Percentiles rank a stretch among this genome's conserved stretches.
phyloP scores from a whole-genome alignment of 2,329 filamentous ascomycete species.

The Macrophomina phaseolina region DNA sequence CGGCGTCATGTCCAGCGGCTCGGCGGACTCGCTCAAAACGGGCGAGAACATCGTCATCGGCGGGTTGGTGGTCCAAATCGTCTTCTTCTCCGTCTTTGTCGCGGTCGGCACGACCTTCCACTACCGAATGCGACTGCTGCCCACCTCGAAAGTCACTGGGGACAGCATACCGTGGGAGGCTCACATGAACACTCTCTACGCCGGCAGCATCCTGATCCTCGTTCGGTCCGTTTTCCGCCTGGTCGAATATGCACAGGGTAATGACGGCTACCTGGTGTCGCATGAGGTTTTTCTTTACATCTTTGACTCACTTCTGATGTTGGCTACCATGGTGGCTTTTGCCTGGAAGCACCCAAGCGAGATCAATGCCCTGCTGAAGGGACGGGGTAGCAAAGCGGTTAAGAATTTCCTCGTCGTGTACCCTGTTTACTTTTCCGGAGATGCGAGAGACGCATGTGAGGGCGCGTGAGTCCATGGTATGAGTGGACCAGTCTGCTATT shows the following conservation, averaged over 20 bases:
- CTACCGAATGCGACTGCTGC: constrained; percentile 30
- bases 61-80: constrained; percentile 58
- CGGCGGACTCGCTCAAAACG: not conserved
- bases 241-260: constrained; percentile 55
- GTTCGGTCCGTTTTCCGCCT: constrained; percentile 56
- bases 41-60: constrained; percentile 54
- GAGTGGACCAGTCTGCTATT: too few species aligned
- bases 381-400: too few species aligned
- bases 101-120: constrained; percentile 39
- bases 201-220: constrained; percentile 53
- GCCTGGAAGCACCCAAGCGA: constrained; percentile 44
- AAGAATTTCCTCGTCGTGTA: too few species aligned
- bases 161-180: constrained; percentile 30
- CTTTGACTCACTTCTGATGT: constrained; percentile 55
- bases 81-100: constrained; percentile 58
- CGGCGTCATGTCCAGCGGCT: not conserved
- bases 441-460: too few species aligned
- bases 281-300: constrained; percentile 55
- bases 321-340: constrained; percentile 49
- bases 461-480: too few species aligned
- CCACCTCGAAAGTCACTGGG: constrained; percentile 24
- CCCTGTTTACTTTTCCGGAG: too few species aligned
- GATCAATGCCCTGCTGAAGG: not conserved
- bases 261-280: constrained; percentile 50
- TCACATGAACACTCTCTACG: constrained; percentile 52